These are phyloP conservation scores for Coprinopsis marcescibilis DNA, from an alignment of 768 basidiomycete genomes.

Conservation along the genomic window DNA sequence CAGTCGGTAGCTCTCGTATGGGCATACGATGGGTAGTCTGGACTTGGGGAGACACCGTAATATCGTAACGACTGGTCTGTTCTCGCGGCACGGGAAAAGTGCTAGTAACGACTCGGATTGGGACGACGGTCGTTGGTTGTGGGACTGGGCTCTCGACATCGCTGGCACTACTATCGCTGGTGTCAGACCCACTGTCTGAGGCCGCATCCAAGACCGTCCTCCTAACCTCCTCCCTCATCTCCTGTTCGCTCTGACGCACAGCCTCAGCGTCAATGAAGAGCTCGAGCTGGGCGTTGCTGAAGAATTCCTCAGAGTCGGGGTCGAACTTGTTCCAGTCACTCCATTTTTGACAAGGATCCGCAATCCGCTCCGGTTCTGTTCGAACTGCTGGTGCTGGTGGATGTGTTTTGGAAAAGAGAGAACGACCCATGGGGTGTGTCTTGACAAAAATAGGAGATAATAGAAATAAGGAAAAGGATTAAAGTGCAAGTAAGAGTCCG, in stretches of 20 bases:
- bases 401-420: conserved; percentile 48
- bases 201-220: conserved; percentile 18
- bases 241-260: conserved; percentile 17
- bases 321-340: conserved; percentile 64
- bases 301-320: conserved; percentile 78
- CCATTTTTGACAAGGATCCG: conserved; percentile 50
- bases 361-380: conserved; percentile 37
- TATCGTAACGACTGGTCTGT: too few relatives aligned
- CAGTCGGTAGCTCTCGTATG: conserved; percentile 31
- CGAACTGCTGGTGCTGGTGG: conserved; percentile 31
- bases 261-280: conserved; percentile 49
- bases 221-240: conserved; percentile 3
- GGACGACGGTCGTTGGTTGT: too few relatives aligned
- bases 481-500: conserved; percentile 1
- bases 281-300: conserved; percentile 58
- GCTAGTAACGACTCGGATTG: too few relatives aligned
- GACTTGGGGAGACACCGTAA: not conserved
- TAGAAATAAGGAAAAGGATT: conserved; percentile 9
- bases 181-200: conserved; percentile 24
- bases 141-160: conserved; percentile 35
- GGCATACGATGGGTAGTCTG: conserved; percentile 35
- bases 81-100: not conserved
- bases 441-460: conserved; percentile 13
- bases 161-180: conserved; percentile 27
- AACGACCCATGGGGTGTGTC: conserved; percentile 46